Base-by-base conservation (phyloP, 78 protist species). In the Guillardia theta region DNA sequence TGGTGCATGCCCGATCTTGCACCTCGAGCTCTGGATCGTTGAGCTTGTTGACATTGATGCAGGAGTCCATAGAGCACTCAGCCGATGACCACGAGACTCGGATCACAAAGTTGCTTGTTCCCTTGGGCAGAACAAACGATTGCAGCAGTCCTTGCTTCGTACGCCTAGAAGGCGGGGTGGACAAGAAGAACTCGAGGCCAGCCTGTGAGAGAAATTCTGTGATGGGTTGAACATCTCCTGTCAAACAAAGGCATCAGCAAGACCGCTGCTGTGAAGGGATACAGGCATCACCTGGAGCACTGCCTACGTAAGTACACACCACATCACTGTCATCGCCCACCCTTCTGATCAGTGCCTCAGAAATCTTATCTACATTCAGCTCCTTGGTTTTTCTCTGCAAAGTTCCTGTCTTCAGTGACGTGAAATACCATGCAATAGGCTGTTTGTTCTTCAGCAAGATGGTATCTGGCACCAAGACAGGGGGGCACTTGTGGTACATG, bases 401-500 rank as follows among this genome's bases (percentile, higher is more conserved):
- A 0, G 90, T 27, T 27, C 90, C 90, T 37, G 90, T 80, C 48
- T 80, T 80, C 53, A 80, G 90, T 37, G 90, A 80, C 10, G 90
- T 27, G 36, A 39, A 39, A 6, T 80, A 80, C 90, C 90, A 80
- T 6, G 46, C 21, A 21, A 33, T 43, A 27, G 48, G 90, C 90
- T 80, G 53, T 44, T 80, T 80, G 46, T n/a, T 44, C 24, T 44
- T 44, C 44, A 80, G 9, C 48, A 12, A 9, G 45, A 80, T 80
- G 19, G 90, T 44, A 30, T 80, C 90, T 44, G 90, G 90, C 21
- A 80, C 27, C 44, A 80, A 30, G 36, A 80, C 90, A 3, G 90
- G 90, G 48, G 90, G 90, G 50, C 90, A 80, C 24, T 80, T 80
- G 90, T 80, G 90, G 90, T 80, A 44, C 90, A 80, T 44, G 48